These are phyloP conservation scores for Alternaria longipes DNA, from an alignment of 2,329 filamentous ascomycete genomes.

Conservation along the genomic window DNA sequence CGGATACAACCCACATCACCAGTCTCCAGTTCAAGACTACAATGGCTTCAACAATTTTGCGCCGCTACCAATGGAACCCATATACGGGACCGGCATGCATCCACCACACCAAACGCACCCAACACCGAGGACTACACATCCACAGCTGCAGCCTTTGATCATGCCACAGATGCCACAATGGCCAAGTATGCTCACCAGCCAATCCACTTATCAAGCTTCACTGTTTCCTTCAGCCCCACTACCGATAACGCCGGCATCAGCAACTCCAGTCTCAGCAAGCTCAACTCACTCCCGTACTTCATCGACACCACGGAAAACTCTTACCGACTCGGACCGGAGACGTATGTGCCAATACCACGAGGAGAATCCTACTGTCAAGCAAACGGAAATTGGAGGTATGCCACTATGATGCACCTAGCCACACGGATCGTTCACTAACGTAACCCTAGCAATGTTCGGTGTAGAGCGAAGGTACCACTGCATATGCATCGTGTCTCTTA, in stretches of 20 bases:
- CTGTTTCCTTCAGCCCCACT: conserved; percentile 50
- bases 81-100: conserved; percentile 51
- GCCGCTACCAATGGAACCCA: conserved; percentile 52
- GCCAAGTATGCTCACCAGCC: conserved; percentile 55
- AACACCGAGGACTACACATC: conserved; percentile 48
- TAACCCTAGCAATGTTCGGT: conserved; percentile 77
- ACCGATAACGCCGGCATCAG: conserved; percentile 49
- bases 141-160: conserved; percentile 54
- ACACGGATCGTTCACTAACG: conserved; percentile 40
- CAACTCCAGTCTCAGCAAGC: conserved; percentile 52
- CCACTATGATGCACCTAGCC: conserved; percentile 31
- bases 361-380: conserved; percentile 88
- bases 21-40: conserved; percentile 53
- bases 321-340: conserved; percentile 89
- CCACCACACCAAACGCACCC: conserved; percentile 45
- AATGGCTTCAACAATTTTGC: conserved; percentile 50
- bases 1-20: conserved; percentile 48
- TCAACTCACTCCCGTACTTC: conserved; percentile 53
- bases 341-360: conserved; percentile 95
- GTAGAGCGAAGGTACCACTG: conserved; percentile 88
- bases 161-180: conserved; percentile 51
- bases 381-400: conserved; percentile 92
- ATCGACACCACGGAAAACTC: conserved; percentile 79
- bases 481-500: conserved; percentile 12
- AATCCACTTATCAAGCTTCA: conserved; percentile 52